phyloP scores from a whole-genome alignment of 2,329 filamentous ascomycete genomes.

The Stylonectria norvegica region DNA sequence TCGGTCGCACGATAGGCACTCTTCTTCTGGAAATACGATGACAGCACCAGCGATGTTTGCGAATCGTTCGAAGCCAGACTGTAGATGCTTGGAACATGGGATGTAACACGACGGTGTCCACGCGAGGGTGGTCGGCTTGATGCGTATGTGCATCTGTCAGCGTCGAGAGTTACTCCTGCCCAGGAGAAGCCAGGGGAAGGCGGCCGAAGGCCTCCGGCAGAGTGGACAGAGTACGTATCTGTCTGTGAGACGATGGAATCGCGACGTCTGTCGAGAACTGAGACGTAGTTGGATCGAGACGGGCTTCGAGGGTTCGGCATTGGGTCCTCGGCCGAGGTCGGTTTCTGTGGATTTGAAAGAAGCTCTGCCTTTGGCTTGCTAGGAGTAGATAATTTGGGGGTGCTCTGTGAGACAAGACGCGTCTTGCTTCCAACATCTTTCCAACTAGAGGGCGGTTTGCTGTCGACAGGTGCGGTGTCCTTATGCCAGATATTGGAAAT shows the following conservation, averaged over 20 bases:
- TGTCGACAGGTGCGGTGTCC: constrained; percentile 34
- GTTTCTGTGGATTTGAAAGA: constrained; percentile 6
- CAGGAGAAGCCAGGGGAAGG: constrained; percentile 40
- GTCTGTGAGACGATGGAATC: constrained; percentile 56
- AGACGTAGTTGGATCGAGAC: constrained; percentile 48
- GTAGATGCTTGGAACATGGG: constrained; percentile 54
- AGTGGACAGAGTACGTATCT: constrained; percentile 52
- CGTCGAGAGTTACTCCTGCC: constrained; percentile 11
- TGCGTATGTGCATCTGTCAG: constrained; percentile 22
- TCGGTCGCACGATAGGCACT: constrained; percentile 47
- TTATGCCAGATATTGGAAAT: constrained; percentile 49
- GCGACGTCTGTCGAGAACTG: constrained; percentile 48
- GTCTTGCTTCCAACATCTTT: constrained; percentile 14
- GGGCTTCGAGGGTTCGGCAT: constrained; percentile 36
- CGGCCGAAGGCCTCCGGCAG: constrained; percentile 41
- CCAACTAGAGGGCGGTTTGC: constrained; percentile 26
- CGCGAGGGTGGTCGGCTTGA: too few relatives aligned
- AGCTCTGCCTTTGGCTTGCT: constrained; percentile 5
- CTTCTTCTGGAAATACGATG: constrained; percentile 46
- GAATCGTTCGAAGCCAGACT: constrained; percentile 57
- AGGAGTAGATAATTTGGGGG: constrained; percentile 9
- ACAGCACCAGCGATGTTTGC: constrained; percentile 50
- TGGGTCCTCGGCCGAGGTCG: constrained; percentile 18
- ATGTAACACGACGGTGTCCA: constrained; percentile 24
- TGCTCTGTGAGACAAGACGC: constrained; percentile 6